Conservation (phyloP, 495 filamentous ascomycete species). For the Astrocystis sublimbata region DNA sequence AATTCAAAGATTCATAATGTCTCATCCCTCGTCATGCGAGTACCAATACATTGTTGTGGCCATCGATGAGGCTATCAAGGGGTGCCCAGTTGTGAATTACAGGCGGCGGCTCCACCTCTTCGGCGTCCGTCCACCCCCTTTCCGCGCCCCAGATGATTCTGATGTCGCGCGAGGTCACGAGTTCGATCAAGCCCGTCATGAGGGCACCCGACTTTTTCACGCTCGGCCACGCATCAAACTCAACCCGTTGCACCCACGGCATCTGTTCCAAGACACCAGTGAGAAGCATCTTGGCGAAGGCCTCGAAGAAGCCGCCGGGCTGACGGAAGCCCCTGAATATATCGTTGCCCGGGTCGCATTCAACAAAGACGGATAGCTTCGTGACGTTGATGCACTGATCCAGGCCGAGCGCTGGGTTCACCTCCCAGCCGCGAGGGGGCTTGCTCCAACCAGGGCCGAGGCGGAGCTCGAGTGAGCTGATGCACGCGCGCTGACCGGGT, state of each 20-base stretch:
- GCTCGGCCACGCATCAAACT: slow-evolving; percentile 74
- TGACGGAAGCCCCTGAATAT: slow-evolving; percentile 73
- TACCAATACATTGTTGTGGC: slow-evolving; percentile 22
- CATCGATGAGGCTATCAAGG: slow-evolving; percentile 21
- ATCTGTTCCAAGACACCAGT: slow-evolving; percentile 58
- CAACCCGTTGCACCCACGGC: slow-evolving; percentile 60
- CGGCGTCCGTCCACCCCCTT: slow-evolving; percentile 61
- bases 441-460: slow-evolving; percentile 79
- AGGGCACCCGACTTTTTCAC: slow-evolving; percentile 69
- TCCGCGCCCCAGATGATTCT: slow-evolving; percentile 69
- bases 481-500: slow-evolving; percentile 60
- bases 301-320: slow-evolving; percentile 70
- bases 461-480: slow-evolving; percentile 73
- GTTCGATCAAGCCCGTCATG: slow-evolving; percentile 65
- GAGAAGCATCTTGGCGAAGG: slow-evolving; percentile 64
- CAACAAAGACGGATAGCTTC: slow-evolving; percentile 71
- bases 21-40: not conserved
- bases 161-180: slow-evolving; percentile 51
- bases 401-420: slow-evolving; percentile 66
- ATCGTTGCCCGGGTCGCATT: slow-evolving; percentile 73
- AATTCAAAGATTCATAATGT: not conserved
- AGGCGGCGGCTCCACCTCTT: slow-evolving; percentile 34
- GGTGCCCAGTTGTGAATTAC: slow-evolving; percentile 28
- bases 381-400: slow-evolving; percentile 61
- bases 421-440: slow-evolving; percentile 72